Evolutionary conservation across 257 asterid species (phyloP), one percentile per base, ranked within the genome.

Genomic region (Solanum chaucha): DNA sequence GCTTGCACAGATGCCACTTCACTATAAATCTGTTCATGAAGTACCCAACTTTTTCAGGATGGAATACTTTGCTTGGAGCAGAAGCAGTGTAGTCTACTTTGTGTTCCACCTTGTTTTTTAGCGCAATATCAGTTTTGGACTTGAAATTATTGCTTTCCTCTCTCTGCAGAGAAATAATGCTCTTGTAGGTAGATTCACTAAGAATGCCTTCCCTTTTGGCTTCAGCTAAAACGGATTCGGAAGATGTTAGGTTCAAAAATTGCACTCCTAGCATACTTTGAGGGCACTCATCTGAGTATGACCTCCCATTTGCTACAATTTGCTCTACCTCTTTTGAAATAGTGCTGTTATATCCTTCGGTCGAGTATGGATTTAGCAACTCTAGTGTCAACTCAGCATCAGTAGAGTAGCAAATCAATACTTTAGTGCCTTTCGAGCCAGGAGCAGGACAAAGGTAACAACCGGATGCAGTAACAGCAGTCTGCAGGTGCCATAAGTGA

Each of bases 381-480:
- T 92, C 94, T 88, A 92, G 46, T 55, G 78, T 85, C 64, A 72
- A 87, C 86, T 91, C 87, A 6, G 91, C 83, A 90, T 92, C 92
- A 48, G 90, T 65, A 48, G 92, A 89, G 89, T 95, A 93, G 93
- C 95, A 94, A 85, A 94, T 92, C 74, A 95, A 90, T 85, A 93
- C 88, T 89, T 89, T 93, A 55, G 92, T 87, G 86, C 98, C 98
- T 93, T 94, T 97, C 87, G 98, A 95, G 67, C 98, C 98, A 85
- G 99, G 98, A 91, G 96, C 94, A 81, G 98, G 98, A 92, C 98
- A 94, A 84, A 97, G 97, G 91, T 93, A 95, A 93, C 98, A 94
- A 88, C 95, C 91, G 75, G 98, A 98, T 84, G 92, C 98, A 51
- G 98, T 93, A 75, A 95, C 93, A 91, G 92, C 88, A 86, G 94